Evolutionary conservation across 1,284 basidiomycete species (phyloP), one percentile per base, ranked within the genome.

Genomic region (Erythrobasidium hasegawianum): DNA sequence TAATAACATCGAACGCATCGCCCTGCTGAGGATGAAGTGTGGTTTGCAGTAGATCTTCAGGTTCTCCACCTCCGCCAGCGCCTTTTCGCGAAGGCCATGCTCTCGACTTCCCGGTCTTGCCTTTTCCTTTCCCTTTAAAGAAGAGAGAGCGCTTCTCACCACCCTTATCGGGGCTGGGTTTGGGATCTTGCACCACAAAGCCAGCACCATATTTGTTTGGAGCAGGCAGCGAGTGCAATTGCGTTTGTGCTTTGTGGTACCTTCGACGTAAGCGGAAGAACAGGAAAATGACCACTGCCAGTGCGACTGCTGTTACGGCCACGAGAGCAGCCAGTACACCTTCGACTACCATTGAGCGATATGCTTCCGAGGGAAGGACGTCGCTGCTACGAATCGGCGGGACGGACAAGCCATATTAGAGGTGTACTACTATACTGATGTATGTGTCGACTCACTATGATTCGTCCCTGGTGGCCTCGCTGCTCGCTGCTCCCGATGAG

Each of bases 301-400:
- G 24, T 1, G 47, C 62, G 13, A 65, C 43, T 11, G 57, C 27
- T 11, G 55, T 50, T n/a, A 58, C 22, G 5, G 54, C 55, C n/a
- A 65, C 24, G 26, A 65, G 26, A 29, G 62, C 55, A 7, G 62
- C 62, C 13, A 65, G 62, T 14, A 65, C 55, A 8, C 43, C 29
- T 53, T 65, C 62, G 1, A 58, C 38, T 2, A 55, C 39, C 26
- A 50, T 65, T 18, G 45, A 41, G 39, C 41, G 53, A 38, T 64
- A n/a, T 47, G n/a, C 43, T 47, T 24, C n/a, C 16, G 16, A 4
- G 43, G n/a, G 7, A 18, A 47, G 7, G 16, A 47, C 43, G 43
- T 47, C 43, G 22, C 43, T 47, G 16, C 43, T 47, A 14, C 43
- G 11, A 33, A 33, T 5, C 33, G 33, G 33, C 33, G 11, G 33